Evolutionary conservation across 2,329 filamentous ascomycete species (phyloP).

Genomic region (Arthrocladium fulminans): DNA sequence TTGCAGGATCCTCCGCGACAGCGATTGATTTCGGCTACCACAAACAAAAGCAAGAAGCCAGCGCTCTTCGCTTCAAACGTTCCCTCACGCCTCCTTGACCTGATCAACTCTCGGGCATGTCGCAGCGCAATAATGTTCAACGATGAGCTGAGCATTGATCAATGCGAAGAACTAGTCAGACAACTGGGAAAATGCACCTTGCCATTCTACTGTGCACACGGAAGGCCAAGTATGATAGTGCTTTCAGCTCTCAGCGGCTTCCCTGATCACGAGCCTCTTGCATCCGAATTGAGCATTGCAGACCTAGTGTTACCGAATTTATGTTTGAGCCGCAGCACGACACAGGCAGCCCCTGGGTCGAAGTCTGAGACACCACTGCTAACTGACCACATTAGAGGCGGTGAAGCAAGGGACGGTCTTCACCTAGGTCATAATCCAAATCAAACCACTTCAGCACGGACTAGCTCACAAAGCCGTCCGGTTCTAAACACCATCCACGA

Average conservation of each 20-base stretch:
- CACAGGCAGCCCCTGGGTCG: background rate
- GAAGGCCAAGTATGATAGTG: constrained; percentile 41
- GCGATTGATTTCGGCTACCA: background rate
- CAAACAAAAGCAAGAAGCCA: background rate
- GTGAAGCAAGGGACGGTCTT: background rate
- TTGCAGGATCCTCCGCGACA: background rate
- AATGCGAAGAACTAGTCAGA: constrained; percentile 33
- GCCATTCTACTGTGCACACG: constrained; percentile 45
- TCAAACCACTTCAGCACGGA: background rate
- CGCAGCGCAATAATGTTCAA: constrained; percentile 45
- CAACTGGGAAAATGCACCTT: constrained; percentile 35
- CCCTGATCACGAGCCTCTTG: background rate
- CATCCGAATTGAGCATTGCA: background rate
- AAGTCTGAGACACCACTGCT: background rate
- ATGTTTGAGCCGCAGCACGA: background rate
- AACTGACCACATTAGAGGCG: background rate
- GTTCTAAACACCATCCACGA: constrained; percentile 3
- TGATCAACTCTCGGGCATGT: constrained; percentile 43
- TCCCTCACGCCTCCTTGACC: constrained; percentile 64
- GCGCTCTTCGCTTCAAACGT: constrained; percentile 51
- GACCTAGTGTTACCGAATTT: background rate
- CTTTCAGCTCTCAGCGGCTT: constrained; percentile 28
- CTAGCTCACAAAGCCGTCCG: background rate
- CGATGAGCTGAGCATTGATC: constrained; percentile 30
- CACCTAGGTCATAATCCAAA: background rate